Conservation (phyloP, 1,139 yeast genomes). For the Kluyveromyces marxianus region DNA sequence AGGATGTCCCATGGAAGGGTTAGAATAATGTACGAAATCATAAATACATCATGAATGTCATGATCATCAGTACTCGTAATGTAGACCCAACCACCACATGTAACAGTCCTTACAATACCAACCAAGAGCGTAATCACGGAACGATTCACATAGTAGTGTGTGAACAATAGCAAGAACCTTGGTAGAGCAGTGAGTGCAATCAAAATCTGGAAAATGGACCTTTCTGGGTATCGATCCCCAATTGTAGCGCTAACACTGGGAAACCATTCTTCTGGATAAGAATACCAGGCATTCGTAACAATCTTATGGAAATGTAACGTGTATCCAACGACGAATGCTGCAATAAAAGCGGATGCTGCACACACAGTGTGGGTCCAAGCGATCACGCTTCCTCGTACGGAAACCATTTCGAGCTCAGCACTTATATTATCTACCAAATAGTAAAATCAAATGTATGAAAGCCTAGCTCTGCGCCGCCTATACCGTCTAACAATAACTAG, state of each 20-base stretch:
- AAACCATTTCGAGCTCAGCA: slow-evolving; percentile 16
- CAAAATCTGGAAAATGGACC: slow-evolving; percentile 82
- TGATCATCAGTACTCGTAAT: slow-evolving; percentile 96
- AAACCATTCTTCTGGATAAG: slow-evolving; percentile 97
- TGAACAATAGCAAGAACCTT: slow-evolving; percentile 62
- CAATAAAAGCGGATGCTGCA: slow-evolving; percentile 65
- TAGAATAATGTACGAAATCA: slow-evolving; percentile 81
- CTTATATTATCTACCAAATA: not conserved
- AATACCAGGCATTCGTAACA: slow-evolving; percentile 75
- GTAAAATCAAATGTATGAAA: not conserved
- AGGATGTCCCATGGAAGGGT: slow-evolving; percentile 87
- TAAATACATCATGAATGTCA: slow-evolving; percentile 90
- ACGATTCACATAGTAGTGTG: slow-evolving; percentile 40
- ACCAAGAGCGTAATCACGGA: slow-evolving; percentile 32
- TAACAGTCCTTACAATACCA: slow-evolving; percentile 76
- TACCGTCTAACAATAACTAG: no score
- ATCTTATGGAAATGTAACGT: slow-evolving; percentile 76
- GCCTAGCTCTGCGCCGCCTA: no score
- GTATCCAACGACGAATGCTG: slow-evolving; percentile 68
- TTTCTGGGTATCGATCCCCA: slow-evolving; percentile 94
- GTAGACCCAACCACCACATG: slow-evolving; percentile 99
- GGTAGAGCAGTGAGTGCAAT: slow-evolving; percentile 79
- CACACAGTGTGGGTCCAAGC: slow-evolving; percentile 66
- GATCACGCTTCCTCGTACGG: slow-evolving; percentile 51
- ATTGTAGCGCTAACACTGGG: slow-evolving; percentile 96